Evolutionary conservation across 352 stramenopile genomes (phyloP).

Genomic region (Globisporangium barbulae): DNA sequence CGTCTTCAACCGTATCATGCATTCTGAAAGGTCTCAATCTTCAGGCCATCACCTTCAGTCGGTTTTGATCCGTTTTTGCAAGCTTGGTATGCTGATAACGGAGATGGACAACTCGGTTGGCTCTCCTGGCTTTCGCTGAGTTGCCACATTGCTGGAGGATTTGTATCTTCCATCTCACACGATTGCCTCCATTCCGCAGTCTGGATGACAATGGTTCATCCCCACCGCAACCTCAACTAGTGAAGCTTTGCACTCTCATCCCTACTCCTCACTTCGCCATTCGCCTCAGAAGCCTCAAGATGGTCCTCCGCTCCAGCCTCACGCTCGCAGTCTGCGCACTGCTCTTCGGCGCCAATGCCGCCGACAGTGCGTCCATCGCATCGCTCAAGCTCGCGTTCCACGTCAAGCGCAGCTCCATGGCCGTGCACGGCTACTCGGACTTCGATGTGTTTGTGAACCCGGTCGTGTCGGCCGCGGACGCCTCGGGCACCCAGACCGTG

Average conservation of each 20-base stretch:
- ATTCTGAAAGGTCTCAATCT: no score
- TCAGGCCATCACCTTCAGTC: not conserved
- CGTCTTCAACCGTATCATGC: no score
- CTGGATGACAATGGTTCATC: not conserved
- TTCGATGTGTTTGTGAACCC: slow-evolving; percentile 48
- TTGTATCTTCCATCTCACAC: not conserved
- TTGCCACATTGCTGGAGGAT: not conserved
- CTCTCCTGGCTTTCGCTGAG: not conserved
- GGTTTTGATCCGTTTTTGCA: not conserved
- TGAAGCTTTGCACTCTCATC: not conserved
- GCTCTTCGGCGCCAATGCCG: not conserved
- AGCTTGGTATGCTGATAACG: not conserved
- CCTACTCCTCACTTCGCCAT: not conserved
- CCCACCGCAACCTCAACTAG: not conserved
- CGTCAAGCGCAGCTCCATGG: slow-evolving; percentile 51
- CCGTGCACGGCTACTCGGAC: slow-evolving; percentile 36
- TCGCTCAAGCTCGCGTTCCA: slow-evolving; percentile 39
- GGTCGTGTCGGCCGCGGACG: slow-evolving; percentile 19
- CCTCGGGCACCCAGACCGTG: slow-evolving; percentile 12
- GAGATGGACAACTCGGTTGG: not conserved
- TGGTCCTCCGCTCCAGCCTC: slow-evolving; percentile 1
- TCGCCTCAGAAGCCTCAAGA: not conserved
- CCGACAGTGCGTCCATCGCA: slow-evolving; percentile 12
- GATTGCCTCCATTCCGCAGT: not conserved
- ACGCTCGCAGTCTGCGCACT: slow-evolving; percentile 5